Conservation (phyloP, 495 filamentous ascomycete species). For the Lasiosphaeria hispida region DNA sequence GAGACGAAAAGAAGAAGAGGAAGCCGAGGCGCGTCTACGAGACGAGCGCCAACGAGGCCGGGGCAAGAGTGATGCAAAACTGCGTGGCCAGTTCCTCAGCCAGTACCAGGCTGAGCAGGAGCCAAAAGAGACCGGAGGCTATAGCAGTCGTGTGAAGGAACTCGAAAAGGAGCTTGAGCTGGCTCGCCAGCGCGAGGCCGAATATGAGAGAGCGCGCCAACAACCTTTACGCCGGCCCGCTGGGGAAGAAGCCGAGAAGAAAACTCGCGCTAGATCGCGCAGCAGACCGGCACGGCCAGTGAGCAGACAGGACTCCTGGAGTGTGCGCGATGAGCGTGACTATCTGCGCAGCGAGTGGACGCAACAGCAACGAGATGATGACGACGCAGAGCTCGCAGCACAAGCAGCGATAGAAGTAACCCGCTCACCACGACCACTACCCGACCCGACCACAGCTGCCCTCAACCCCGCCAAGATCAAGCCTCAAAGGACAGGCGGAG, state of each 20-base stretch:
- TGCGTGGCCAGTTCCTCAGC: slow-evolving; percentile 81
- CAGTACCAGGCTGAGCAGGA: slow-evolving; percentile 72
- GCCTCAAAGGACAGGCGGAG: slow-evolving; percentile 30
- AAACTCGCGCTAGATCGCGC: slow-evolving; percentile 39
- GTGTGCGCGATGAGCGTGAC: slow-evolving; percentile 67
- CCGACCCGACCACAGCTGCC: slow-evolving; percentile 37
- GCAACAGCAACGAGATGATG: slow-evolving; percentile 32
- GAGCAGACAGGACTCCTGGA: slow-evolving; percentile 62
- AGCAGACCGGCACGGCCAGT: slow-evolving; percentile 54
- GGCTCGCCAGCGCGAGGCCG: slow-evolving; percentile 79
- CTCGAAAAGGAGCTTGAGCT: slow-evolving; percentile 82
- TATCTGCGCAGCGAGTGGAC: slow-evolving; percentile 70
- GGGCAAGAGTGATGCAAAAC: slow-evolving; percentile 58
- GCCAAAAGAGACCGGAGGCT: slow-evolving; percentile 29
- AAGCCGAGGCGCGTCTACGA: slow-evolving; percentile 62
- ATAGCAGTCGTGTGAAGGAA: slow-evolving; percentile 64
- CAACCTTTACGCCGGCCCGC: slow-evolving; percentile 45
- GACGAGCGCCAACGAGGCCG: slow-evolving; percentile 63
- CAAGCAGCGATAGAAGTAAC: slow-evolving; percentile 5
- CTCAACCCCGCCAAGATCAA: slow-evolving; percentile 21
- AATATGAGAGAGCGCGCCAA: slow-evolving; percentile 81
- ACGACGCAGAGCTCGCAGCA: slow-evolving; percentile 14
- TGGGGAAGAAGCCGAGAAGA: slow-evolving; percentile 40
- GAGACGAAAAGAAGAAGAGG: slow-evolving; percentile 69
- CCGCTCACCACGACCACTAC: slow-evolving; percentile 37